Base-by-base conservation (phyloP, 495 filamentous ascomycete genomes). In the Penicillium turbatum region DNA sequence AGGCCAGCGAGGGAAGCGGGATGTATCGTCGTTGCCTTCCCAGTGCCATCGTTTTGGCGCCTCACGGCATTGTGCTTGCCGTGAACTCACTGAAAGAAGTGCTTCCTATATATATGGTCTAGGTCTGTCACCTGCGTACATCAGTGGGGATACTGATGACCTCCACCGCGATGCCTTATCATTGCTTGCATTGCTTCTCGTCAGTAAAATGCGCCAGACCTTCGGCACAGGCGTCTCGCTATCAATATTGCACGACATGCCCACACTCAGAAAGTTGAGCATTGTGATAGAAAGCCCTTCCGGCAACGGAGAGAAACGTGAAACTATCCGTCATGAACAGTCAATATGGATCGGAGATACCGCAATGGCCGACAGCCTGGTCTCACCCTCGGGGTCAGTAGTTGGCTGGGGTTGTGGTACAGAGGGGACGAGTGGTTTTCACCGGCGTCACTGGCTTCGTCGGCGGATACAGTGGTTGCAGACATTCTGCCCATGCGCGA, bases 381-480 rank as follows among this genome's bases (percentile, higher is more conserved):
- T 12, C 21, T 24, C 43, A 10, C 39, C 39, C 1, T 15, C 32
- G 1, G 35, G 21, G 15, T 9, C 37, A 11, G 26, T 48, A 3
- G 21, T 52, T 21, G 56, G 59, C 36, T 59, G 60, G 56, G 11
- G 37, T 19, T 16, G 41, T 24, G 49, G 59, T 27, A 49, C 43
- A n/a, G 53, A 57, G 39, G 60, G 5, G 56, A 26, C 48, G 79
- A 5, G n/a, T n/a, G n/a, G 72, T 92, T 55, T 70, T 90, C 6
- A 90, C 87, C 7, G 87, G 88, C 12, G 86, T 84, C 0, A 90
- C 88, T 16, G 88, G 88, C 0, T 90, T 89, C 71, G 66, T 92
- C n/a, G 89, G 88, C 9, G 80, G 85, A 8, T 56, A 51, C 24
- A 21, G n/a, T 61, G 17, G 30, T 61, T 10, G 54, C 54, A 13